phyloP scores from a whole-genome alignment of 306 rosid genomes.

The Glycine latifolia region DNA sequence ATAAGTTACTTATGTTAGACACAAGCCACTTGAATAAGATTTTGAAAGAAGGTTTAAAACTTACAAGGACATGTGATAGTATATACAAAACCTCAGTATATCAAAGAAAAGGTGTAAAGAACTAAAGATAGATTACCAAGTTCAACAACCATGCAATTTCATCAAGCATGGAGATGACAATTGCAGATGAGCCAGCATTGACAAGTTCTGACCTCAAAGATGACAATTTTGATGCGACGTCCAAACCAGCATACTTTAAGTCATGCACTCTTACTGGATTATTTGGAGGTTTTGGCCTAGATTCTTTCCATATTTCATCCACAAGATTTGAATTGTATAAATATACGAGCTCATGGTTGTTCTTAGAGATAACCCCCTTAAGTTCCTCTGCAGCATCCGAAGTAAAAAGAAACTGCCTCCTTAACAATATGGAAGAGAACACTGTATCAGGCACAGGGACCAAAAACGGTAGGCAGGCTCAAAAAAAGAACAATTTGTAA shows the following conservation, averaged over 20 bases:
- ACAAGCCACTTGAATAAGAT: constrained; percentile 34
- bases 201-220: constrained; percentile 79
- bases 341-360: constrained; percentile 83
- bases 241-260: constrained; percentile 84
- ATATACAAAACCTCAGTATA: constrained; percentile 35
- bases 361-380: constrained; percentile 73
- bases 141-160: constrained; percentile 96
- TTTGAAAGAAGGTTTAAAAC: constrained; percentile 3
- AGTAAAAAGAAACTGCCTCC: constrained; percentile 99
- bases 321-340: constrained; percentile 78
- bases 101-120: constrained; percentile 34
- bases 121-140: constrained; percentile 68
- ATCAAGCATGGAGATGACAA: constrained; percentile 88
- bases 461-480: not conserved
- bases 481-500: no score
- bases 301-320: constrained; percentile 86
- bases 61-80: not conserved
- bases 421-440: constrained; percentile 68
- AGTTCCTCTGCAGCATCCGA: constrained; percentile 91
- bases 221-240: constrained; percentile 77
- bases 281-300: constrained; percentile 75
- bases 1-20: constrained; percentile 35
- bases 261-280: constrained; percentile 80
- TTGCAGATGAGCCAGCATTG: constrained; percentile 80
- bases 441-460: constrained; percentile 59